Percentiles rank a stretch among this genome's conserved stretches.
Conservation (phyloP, 352 stramenopile genomes). For the Globisporangium heterothallicum region DNA sequence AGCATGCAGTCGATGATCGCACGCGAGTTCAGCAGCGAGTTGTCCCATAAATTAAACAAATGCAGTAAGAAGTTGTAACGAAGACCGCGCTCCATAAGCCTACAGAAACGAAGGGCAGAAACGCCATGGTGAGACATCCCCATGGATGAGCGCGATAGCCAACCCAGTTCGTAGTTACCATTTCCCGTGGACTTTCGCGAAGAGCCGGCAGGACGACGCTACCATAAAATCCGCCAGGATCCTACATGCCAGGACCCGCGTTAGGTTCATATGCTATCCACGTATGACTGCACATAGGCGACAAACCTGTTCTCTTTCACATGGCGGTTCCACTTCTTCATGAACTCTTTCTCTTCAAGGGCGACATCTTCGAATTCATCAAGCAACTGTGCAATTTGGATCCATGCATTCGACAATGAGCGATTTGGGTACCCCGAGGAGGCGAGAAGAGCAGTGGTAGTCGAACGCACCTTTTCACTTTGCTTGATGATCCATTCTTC, state of each 20-base stretch:
- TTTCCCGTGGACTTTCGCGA: constrained; percentile 78
- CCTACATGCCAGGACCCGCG: constrained; percentile 24
- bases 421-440: no score
- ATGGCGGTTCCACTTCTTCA: constrained; percentile 89
- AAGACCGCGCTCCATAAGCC: constrained; percentile 67
- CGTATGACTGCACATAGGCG: not conserved
- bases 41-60: constrained; percentile 89
- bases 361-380: constrained; percentile 87
- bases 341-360: constrained; percentile 85
- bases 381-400: constrained; percentile 39
- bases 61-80: constrained; percentile 86
- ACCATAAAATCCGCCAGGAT: constrained; percentile 86
- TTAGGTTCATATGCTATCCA: no score
- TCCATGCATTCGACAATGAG: not conserved
- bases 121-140: not conserved
- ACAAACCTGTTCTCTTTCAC: constrained; percentile 69
- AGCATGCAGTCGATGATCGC: constrained; percentile 87
- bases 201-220: constrained; percentile 77
- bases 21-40: constrained; percentile 79
- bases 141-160: not conserved
- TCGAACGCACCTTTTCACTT: constrained; percentile 56
- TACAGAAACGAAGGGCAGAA: constrained; percentile 14
- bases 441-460: no score
- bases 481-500: constrained; percentile 87
- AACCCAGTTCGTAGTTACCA: constrained; percentile 30